These are phyloP conservation scores for Populus trichocarpa DNA, from an alignment of 441 rosid genomes.

Conservation along the genomic window DNA sequence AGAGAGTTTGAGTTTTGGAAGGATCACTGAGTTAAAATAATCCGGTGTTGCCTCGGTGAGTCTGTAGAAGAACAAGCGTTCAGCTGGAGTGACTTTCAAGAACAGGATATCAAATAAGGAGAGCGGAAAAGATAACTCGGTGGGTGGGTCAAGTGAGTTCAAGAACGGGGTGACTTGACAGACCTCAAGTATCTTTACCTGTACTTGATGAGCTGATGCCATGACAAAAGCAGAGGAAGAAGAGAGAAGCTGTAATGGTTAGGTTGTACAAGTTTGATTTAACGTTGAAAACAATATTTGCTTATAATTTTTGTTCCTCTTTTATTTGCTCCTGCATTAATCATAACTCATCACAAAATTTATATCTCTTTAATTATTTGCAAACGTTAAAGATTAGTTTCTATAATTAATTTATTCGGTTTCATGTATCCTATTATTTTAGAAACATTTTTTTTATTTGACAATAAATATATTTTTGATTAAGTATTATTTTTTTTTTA, in stretches of 20 bases:
- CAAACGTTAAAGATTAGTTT: not conserved
- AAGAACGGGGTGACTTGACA: not conserved
- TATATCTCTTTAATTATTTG: not conserved
- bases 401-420: not conserved
- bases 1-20: not conserved
- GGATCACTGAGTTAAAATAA: not conserved
- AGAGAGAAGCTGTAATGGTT: not conserved
- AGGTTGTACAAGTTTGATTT: too few relatives aligned
- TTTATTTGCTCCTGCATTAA: not conserved
- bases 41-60: conserved; percentile 1
- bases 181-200: not conserved
- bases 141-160: not conserved
- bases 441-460: too few relatives aligned
- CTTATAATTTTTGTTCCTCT: not conserved
- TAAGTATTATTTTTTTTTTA: too few relatives aligned
- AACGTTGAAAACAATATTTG: too few relatives aligned
- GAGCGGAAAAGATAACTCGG: not conserved
- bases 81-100: not conserved
- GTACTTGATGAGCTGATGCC: not conserved
- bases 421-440: too few relatives aligned
- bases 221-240: not conserved
- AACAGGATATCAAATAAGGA: not conserved
- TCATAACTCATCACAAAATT: not conserved
- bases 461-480: too few relatives aligned
- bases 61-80: not conserved